These are phyloP conservation scores for Cylindrotheca closterium DNA, from an alignment of 108 stramenopile genomes.

Conservation along the genomic window DNA sequence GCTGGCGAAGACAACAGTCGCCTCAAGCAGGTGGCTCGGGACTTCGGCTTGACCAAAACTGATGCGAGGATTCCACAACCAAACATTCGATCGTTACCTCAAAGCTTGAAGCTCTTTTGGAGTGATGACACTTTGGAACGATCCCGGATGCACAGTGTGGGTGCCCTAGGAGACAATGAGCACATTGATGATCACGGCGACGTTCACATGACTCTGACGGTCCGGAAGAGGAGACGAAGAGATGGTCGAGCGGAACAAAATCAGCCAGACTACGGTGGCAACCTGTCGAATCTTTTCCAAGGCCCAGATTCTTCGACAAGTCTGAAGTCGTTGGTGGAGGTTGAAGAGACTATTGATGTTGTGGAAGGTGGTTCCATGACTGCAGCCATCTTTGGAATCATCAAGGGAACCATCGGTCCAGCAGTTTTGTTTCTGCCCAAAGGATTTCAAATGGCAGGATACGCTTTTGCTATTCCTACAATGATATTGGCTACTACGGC, in stretches of 20 bases:
- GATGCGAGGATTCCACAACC: conserved; percentile 11
- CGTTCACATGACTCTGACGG: conserved; percentile 27
- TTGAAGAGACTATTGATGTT: conserved; percentile 30
- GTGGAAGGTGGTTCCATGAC: conserved; percentile 46
- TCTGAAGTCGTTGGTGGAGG: conserved; percentile 24
- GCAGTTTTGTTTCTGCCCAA: conserved; percentile 51
- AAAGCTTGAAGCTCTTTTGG: too few relatives aligned
- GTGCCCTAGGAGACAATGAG: conserved; percentile 31
- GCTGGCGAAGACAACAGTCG: conserved; percentile 31
- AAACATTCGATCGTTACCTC: conserved; percentile 9
- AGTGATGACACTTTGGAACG: conserved; percentile 29
- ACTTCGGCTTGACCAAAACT: conserved; percentile 17
- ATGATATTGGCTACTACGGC: conserved; percentile 33
- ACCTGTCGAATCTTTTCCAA: conserved; percentile 34
- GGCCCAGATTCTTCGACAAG: not conserved
- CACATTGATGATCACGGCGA: conserved; percentile 29
- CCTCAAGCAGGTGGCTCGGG: conserved; percentile 6
- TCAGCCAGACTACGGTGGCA: conserved; percentile 24
- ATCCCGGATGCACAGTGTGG: conserved; percentile 50
- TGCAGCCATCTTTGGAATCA: conserved; percentile 51
- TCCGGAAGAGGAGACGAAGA: conserved; percentile 7
- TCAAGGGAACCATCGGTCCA: conserved; percentile 39
- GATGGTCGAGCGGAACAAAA: conserved; percentile 3
- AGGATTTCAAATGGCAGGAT: conserved; percentile 47
- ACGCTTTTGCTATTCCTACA: conserved; percentile 36